These are phyloP conservation scores for Penicillium capsulatum DNA, from an alignment of 2,329 filamentous ascomycete species.

Conservation along the genomic window DNA sequence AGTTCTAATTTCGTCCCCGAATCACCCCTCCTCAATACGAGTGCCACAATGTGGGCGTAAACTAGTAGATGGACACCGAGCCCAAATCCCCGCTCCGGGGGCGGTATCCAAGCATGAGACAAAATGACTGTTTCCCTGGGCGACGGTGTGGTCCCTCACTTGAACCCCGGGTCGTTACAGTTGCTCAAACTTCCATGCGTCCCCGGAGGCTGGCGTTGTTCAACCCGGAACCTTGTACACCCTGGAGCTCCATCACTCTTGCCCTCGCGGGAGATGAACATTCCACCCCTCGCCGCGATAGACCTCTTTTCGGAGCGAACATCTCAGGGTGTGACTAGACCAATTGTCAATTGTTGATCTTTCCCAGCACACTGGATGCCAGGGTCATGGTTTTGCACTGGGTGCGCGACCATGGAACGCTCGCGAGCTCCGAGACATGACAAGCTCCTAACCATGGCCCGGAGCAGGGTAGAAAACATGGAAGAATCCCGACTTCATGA, in stretches of 20 bases:
- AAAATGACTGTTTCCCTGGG: slow-evolving; percentile 1
- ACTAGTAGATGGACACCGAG: too few relatives aligned
- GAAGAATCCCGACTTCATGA: background rate
- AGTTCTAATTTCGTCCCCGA: too few relatives aligned
- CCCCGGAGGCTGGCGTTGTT: background rate
- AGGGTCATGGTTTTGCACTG: background rate
- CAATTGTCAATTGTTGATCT: background rate
- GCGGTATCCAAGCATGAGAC: too few relatives aligned
- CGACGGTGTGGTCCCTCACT: slow-evolving; percentile 5
- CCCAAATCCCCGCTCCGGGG: too few relatives aligned
- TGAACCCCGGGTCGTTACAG: slow-evolving; percentile 2
- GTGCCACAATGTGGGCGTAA: background rate
- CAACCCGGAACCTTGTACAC: background rate
- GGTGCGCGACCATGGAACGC: slow-evolving; percentile 6
- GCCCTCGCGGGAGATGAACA: too few relatives aligned
- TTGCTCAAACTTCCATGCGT: background rate
- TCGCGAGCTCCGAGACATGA: slow-evolving; percentile 7
- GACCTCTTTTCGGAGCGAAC: background rate
- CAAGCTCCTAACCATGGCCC: slow-evolving; percentile 1
- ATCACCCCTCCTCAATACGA: background rate
- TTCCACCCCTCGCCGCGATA: background rate
- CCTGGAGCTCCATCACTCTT: too few relatives aligned
- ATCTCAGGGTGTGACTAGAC: slow-evolving; percentile 5
- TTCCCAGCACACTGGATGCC: background rate
- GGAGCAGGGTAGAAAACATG: background rate